Base-by-base conservation (phyloP, 2,329 filamentous ascomycete species). In the Neofusicoccum sp. region DNA sequence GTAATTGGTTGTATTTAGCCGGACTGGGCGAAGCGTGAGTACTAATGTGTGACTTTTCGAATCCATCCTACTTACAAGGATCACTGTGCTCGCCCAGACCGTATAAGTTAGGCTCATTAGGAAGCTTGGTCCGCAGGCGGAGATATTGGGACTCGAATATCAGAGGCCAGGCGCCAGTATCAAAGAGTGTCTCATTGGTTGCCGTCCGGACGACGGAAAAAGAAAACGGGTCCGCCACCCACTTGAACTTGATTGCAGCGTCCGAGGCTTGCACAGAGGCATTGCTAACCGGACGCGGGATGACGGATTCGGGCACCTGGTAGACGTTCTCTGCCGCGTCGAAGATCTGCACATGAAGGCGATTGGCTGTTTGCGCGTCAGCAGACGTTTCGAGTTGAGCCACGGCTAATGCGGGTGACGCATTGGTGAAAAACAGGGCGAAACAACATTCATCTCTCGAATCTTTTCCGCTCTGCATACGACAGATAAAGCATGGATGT, bases 71-170 rank as follows among this genome's bases (percentile, higher is more conserved):
- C 43, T 45, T 6, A 45, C 43, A 86, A 1, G 86, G 79, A 66
- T 93, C 89, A 2, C 84, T 87, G 70, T 91, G 88, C 74, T 93
- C 90, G 36, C 90, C 90, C 1, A 93, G 80, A 0, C 91, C 90
- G 70, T 95, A 95, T 5, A 95, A 76, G 67, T 89, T 85, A 0
- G 89, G 88, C 58, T 86, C 78, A 1, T 83, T 73, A 0, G 90
- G 89, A 9, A 95, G 79, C 63, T 80, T 83, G 1, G 90, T 93
- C 44, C 88, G 83, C 62, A 93, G 79, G 20, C 87, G 84, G 26
- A 95, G 74, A 68, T 91, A 95, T 72, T 95, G 90, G 9, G 85
- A 85, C 75, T 95, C 87, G 67, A 92, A 95, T 44, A 95, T 79
- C 9, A 95, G 76, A 7, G 80, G 78, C 3, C 84, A 82, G 1